Base-by-base conservation (phyloP, 2,329 filamentous ascomycete species). In the Clonostachys solani region DNA sequence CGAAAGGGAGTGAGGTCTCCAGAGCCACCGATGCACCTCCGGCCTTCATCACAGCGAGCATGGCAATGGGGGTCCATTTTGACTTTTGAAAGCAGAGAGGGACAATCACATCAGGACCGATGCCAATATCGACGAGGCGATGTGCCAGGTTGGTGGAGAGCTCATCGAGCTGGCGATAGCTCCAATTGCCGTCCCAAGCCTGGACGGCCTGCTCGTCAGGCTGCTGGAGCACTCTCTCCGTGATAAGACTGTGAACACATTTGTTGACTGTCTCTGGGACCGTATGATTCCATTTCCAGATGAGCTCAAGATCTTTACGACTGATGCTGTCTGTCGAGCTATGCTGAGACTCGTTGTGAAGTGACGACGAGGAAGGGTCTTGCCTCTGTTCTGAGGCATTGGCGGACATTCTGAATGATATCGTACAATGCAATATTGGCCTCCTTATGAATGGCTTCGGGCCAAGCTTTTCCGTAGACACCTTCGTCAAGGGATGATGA, bases 1-100 rank as follows among this genome's bases (percentile, higher is more conserved):
- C 43, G 10, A 34, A 40, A 8, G 67, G 66, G 7, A 64, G 50
- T 42, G 35, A 16, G n/a, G 44, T 33, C 35, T 49, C 47, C 15
- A 61, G 49, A 7, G 52, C 50, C 5, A 60, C 55, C 46, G 41
- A 53, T 9, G 51, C 58, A 12, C 52, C 57, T n/a, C 61, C 62
- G 5, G 56, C 50, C 44, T 60, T 57, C 29, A 61, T 44, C 5
- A 61, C 52, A 33, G 50, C 59, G 6, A 62, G 33, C 49, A 60
- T 57, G 3, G 54, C 52, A 2, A 60, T 50, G 4, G 52, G 40
- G 33, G 53, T 51, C 51, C 48, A 54, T 17, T 40, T 33, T 3
- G 54, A 57, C 50, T 62, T 62, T 18, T 54, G 50, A 23, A 60
- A 58, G 40, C 43, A 50, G 4, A 56, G 18, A 18, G 53, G 52